Conservation (phyloP, 2,329 filamentous ascomycete species). For the Incumbomyces delicatus region DNA sequence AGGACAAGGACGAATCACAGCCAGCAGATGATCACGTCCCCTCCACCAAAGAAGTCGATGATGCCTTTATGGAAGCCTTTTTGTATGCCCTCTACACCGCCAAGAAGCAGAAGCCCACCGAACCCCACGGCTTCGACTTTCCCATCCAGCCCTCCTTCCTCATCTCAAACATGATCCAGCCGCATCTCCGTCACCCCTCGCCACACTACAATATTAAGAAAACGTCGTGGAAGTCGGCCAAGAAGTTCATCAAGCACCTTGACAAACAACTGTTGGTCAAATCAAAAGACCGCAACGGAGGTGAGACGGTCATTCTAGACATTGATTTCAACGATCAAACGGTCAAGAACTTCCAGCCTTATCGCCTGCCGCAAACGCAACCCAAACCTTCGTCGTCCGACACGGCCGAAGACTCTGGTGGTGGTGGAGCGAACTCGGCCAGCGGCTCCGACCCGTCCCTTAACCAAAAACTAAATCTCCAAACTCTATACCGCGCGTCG, state of each 20-base stretch:
- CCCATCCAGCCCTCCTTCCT: conserved; percentile 55
- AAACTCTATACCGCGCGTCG: conserved; percentile 48
- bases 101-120: conserved; percentile 44
- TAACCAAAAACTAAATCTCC: conserved; percentile 36
- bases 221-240: conserved; percentile 60
- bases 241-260: conserved; percentile 59
- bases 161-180: conserved; percentile 56
- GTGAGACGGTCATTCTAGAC: conserved; percentile 55
- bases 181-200: conserved; percentile 52
- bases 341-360: conserved; percentile 50
- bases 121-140: conserved; percentile 47
- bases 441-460: conserved; percentile 30
- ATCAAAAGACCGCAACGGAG: conserved; percentile 54
- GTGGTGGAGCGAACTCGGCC: conserved; percentile 25
- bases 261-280: conserved; percentile 56
- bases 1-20: neutral
- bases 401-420: conserved; percentile 26
- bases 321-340: conserved; percentile 52
- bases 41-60: conserved; percentile 56
- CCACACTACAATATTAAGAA: conserved; percentile 58
- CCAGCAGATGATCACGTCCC: conserved; percentile 41
- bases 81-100: conserved; percentile 53
- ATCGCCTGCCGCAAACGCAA: conserved; percentile 45
- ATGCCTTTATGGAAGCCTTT: conserved; percentile 55
- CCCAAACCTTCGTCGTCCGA: conserved; percentile 47